Evolutionary conservation across 2,329 filamentous ascomycete species (phyloP), one percentile per base, ranked within the genome.

Genomic region (Ceratocystis colombiana): DNA sequence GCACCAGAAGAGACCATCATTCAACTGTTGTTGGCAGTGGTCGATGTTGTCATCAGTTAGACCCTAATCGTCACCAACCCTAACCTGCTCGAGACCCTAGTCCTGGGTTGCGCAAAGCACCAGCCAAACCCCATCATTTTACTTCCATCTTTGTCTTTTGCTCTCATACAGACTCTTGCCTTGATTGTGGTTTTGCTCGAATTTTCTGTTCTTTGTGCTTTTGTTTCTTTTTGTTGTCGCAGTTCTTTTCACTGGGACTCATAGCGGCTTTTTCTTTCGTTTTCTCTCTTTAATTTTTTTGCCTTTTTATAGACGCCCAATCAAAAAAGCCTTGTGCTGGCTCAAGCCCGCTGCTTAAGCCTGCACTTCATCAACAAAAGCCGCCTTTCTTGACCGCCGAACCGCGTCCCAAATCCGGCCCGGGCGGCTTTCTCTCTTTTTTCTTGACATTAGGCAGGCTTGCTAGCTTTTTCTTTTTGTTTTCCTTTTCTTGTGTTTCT

Each of bases 231-330:
- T 57, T n/a, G 10, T 8, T 53, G 22, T 53, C 48, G 20, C 22
- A 8, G 22, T 57, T 57, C 53, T 33, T 30, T 6, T 30, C 53
- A 41, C 37, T 15, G 37, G 37, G 10, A 41, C 12, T 41, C 30
- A 30, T 17, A 30, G 8, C 5, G 3, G 3, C 12, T 12, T 28
- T 30, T 57, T 33, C 25, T 57, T 57, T 25, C 22, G 30, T 22
- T 22, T 55, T 55, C n/a, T 53, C 48, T 53, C 48, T 53, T 53
- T 53, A 53, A 53, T 53, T 20, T 8, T 22, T 53, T 53, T 25
- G n/a, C 48, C n/a, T 53, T 55, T 55, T 55, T 55, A 25, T 55
- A 25, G n/a, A 55, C 50, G 50, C 20, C 25, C 8, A 17, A 25
- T 12, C 22, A 8, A 25, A 10, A 20, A 20, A 15, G 22, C 3